Conservation (phyloP, 2,329 filamentous ascomycete species). For the Hymenoscyphus infarciens region DNA sequence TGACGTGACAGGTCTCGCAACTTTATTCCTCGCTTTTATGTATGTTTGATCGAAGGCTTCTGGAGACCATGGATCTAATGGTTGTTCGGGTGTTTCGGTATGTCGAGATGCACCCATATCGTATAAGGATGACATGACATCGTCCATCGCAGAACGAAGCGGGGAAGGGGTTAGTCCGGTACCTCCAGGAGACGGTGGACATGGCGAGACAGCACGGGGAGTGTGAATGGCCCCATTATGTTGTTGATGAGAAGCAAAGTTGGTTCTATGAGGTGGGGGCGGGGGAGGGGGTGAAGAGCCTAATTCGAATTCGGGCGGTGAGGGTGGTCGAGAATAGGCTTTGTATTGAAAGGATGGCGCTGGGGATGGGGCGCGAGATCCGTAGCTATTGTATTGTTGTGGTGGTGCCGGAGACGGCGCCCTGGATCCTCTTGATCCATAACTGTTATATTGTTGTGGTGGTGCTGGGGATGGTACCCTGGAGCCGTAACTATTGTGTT, state of each 20-base stretch:
- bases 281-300: conserved; percentile 60
- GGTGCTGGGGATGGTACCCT: conserved; percentile 33
- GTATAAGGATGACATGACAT: conserved; percentile 91
- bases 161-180: conserved; percentile 82
- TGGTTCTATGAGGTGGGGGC: conserved; percentile 78
- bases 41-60: conserved; percentile 67
- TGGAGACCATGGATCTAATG: conserved; percentile 80
- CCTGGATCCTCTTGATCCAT: conserved; percentile 41
- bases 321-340: conserved; percentile 37
- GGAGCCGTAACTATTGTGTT: conserved; percentile 34
- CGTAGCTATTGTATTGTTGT: conserved; percentile 29
- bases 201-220: conserved; percentile 58
- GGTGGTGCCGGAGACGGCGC: conserved; percentile 28
- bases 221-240: conserved; percentile 47
- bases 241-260: conserved; percentile 39
- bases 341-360: conserved; percentile 31
- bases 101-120: conserved; percentile 68
- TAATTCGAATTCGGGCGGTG: conserved; percentile 37
- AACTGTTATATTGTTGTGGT: conserved; percentile 29
- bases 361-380: conserved; percentile 35
- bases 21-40: conserved; percentile 32
- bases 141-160: conserved; percentile 91
- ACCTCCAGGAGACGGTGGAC: conserved; percentile 63
- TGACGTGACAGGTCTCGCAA: conserved; percentile 65
- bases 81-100: conserved; percentile 53